Conservation (phyloP, 148 eudicot species). For the Vaccinium darrowii region DNA sequence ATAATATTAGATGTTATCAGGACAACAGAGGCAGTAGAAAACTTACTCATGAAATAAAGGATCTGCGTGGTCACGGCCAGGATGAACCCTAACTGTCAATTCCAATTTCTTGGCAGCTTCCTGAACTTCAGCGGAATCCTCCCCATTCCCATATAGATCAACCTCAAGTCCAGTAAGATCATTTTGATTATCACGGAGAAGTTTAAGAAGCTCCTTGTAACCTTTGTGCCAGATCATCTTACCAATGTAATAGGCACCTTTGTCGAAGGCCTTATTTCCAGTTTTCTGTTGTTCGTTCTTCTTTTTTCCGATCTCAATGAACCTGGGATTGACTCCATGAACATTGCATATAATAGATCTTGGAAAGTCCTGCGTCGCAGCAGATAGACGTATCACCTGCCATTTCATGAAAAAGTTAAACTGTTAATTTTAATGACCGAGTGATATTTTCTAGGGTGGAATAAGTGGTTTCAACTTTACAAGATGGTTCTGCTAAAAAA, state of each 20-base stretch:
- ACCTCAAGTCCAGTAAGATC: slow-evolving; percentile 69
- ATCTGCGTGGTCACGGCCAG: slow-evolving; percentile 97
- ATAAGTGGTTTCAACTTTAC: slow-evolving; percentile 3
- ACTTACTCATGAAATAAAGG: slow-evolving; percentile 91
- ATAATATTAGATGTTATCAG: background rate
- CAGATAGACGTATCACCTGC: slow-evolving; percentile 96
- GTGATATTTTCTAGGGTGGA: background rate
- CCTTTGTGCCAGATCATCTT: slow-evolving; percentile 98
- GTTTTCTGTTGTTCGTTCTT: slow-evolving; percentile 62
- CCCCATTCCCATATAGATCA: slow-evolving; percentile 85
- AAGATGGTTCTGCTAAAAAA: background rate
- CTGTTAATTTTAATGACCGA: slow-evolving; percentile 5
- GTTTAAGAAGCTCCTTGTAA: slow-evolving; percentile 81
- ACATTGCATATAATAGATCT: slow-evolving; percentile 92
- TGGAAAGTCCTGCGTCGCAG: slow-evolving; percentile 92
- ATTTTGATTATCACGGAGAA: slow-evolving; percentile 67
- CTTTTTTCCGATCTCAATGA: slow-evolving; percentile 78
- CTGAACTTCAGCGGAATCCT: slow-evolving; percentile 75
- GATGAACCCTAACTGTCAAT: slow-evolving; percentile 60
- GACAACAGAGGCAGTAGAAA: background rate
- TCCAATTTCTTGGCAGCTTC: slow-evolving; percentile 66
- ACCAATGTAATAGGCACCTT: slow-evolving; percentile 92
- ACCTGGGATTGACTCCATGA: slow-evolving; percentile 97
- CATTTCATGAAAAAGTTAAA: slow-evolving; percentile 17
- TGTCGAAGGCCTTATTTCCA: slow-evolving; percentile 47